Percentiles rank a stretch among this genome's conserved stretches.
Evolutionary conservation across 768 basidiomycete species (phyloP).

Genomic region (Termitomyces sp.): DNA sequence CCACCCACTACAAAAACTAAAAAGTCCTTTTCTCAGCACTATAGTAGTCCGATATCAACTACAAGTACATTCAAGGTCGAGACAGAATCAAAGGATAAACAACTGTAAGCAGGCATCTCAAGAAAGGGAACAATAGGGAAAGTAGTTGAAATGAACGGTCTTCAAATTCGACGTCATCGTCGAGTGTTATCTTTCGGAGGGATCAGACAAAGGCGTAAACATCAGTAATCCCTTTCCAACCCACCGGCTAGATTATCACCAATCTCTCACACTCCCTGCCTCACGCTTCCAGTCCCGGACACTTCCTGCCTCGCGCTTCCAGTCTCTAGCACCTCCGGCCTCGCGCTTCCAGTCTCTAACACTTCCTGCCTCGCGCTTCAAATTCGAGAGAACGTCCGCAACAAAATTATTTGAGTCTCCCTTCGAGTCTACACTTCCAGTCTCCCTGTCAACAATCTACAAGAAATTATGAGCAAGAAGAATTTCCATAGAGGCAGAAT

Average conservation of each 20-base stretch:
- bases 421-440: conserved; percentile 14
- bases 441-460: conserved; percentile 2
- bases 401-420: not conserved
- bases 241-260: conserved; percentile 1
- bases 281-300: conserved; percentile 5
- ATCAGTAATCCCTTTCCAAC: not conserved
- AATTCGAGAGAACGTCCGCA: not conserved
- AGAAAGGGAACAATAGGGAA: not conserved
- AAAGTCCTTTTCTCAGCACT: not conserved
- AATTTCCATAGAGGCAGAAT: not conserved
- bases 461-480: not conserved
- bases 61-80: not conserved
- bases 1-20: not conserved
- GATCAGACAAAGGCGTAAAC: not conserved
- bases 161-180: not conserved
- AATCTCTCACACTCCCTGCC: conserved; percentile 11
- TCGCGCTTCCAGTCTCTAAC: conserved; percentile 12
- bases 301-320: conserved; percentile 11
- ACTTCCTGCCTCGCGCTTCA: conserved; percentile 10
- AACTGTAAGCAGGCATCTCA: no score
- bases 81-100: not conserved
- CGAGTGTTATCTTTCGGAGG: not conserved
- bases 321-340: conserved; percentile 4
- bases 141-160: not conserved
- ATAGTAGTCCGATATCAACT: not conserved